phyloP scores from a whole-genome alignment of 805 yeast genomes.

The Saturnispora besseyi region DNA sequence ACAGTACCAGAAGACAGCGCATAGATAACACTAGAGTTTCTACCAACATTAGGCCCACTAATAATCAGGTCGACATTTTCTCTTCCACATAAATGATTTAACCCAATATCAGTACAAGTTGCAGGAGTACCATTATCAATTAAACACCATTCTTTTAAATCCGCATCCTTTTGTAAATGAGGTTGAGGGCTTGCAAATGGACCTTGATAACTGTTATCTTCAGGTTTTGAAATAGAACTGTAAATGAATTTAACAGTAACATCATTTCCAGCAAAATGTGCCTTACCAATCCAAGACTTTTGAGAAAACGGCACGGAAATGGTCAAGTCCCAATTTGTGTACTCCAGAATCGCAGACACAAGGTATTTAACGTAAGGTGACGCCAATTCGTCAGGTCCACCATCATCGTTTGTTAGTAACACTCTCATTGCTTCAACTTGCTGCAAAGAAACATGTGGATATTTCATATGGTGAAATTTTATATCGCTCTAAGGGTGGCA shows the following conservation, averaged over 20 bases:
- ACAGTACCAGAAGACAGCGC: slow-evolving; percentile 90
- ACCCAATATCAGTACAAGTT: slow-evolving; percentile 85
- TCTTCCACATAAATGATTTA: slow-evolving; percentile 51
- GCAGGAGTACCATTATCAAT: slow-evolving; percentile 89
- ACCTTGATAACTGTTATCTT: slow-evolving; percentile 52
- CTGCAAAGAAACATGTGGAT: not conserved
- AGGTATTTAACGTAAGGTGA: slow-evolving; percentile 84
- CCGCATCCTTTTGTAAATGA: slow-evolving; percentile 29
- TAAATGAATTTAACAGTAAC: slow-evolving; percentile 58
- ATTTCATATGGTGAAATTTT: not conserved
- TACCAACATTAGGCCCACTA: slow-evolving; percentile 94
- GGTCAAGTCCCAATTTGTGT: slow-evolving; percentile 78
- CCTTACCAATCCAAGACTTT: slow-evolving; percentile 96
- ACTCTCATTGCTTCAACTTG: slow-evolving; percentile 15
- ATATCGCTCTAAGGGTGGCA: not conserved
- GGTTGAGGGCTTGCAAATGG: slow-evolving; percentile 51
- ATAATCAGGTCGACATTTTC: slow-evolving; percentile 75
- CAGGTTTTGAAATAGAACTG: slow-evolving; percentile 36
- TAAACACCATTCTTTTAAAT: slow-evolving; percentile 71
- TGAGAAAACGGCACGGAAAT: slow-evolving; percentile 80
- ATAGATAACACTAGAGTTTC: slow-evolving; percentile 83
- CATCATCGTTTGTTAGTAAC: slow-evolving; percentile 84
- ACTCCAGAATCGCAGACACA: slow-evolving; percentile 53
- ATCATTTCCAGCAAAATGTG: slow-evolving; percentile 78
- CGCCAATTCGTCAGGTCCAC: slow-evolving; percentile 70